Base-by-base conservation (phyloP, 2,329 filamentous ascomycete species). In the Arachnopeziza araneosa region DNA sequence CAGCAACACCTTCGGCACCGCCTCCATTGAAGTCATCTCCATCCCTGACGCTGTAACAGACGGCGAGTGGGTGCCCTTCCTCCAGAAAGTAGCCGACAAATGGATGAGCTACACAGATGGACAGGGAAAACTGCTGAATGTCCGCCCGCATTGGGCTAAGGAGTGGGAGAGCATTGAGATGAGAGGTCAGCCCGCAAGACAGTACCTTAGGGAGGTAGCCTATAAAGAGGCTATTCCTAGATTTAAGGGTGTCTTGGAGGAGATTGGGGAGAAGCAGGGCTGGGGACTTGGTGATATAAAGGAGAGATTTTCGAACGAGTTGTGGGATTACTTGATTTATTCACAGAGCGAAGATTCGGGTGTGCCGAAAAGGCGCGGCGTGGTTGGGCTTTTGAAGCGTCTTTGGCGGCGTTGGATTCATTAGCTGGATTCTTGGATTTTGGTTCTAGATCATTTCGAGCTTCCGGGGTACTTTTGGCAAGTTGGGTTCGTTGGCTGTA, bases 111-210 rank as follows among this genome's bases (percentile, higher is more conserved):
- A 77, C 58, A 58, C 12, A 6, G 69, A 73, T 53, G 53, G 55
- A 0, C 61, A 74, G 23, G 75, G 74, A 1, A 52, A 50, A 21
- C 30, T 53, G 54, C 56, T 77, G 36, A 71, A 72, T 32, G 70
- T 72, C 12, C 64, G 77, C n/a, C 77, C 77, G 23, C 77, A 79
- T 62, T 78, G 76, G 77, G 78, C 76, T 0, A 79, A 79, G 67
- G 76, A 79, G 62, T 79, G 77, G 74, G 64, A 73, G 60, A 66
- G 59, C n/a, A 70, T 73, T 55, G 67, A 64, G 10, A 70, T 75
- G 52, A 61, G 67, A 2, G 73, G 72, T 10, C 64, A 63, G 59
- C 70, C 72, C 51, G 70, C 69, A 44, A 58, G 68, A 58, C 59
- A 71, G 50, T 72, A 74, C 54, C 50, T 78, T 36, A 75, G 72